Evolutionary conservation across 1,139 yeast species (phyloP).

Genomic region (Cylindricascospora bacillispora): DNA sequence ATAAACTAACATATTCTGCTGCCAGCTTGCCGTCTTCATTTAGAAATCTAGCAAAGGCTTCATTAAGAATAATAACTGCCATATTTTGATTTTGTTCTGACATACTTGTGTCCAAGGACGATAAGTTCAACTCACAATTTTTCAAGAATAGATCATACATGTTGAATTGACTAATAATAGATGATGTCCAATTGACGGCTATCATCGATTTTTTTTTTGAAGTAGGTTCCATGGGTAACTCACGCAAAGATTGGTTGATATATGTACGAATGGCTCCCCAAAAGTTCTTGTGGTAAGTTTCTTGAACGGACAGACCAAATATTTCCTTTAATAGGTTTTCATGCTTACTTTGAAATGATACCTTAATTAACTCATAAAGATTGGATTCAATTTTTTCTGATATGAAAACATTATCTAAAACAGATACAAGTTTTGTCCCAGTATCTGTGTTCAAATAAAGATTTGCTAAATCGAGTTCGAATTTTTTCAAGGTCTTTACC

Average conservation of each 20-base stretch:
- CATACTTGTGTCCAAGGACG: slow-evolving; percentile 1
- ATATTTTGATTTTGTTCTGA: slow-evolving; percentile 25
- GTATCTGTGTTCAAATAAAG: slow-evolving; percentile 16
- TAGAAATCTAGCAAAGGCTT: slow-evolving; percentile 50
- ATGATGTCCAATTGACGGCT: slow-evolving; percentile 62
- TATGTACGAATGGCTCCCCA: slow-evolving; percentile 34
- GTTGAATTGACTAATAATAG: slow-evolving; percentile 41
- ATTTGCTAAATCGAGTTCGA: slow-evolving; percentile 38
- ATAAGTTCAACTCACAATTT: not conserved
- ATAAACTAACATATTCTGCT: slow-evolving; percentile 63
- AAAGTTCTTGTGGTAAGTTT: slow-evolving; percentile 10
- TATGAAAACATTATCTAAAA: slow-evolving; percentile 16
- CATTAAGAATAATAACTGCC: slow-evolving; percentile 44
- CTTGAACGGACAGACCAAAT: slow-evolving; percentile 11
- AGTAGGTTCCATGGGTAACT: slow-evolving; percentile 8
- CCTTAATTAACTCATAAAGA: slow-evolving; percentile 7
- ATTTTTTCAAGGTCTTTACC: slow-evolving; percentile 36
- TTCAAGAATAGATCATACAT: slow-evolving; percentile 36
- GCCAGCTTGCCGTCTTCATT: slow-evolving; percentile 41
- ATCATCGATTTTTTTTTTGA: slow-evolving; percentile 28
- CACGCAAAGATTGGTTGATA: slow-evolving; percentile 31
- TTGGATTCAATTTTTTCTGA: slow-evolving; percentile 11
- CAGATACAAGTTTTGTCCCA: slow-evolving; percentile 10
- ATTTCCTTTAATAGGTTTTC: slow-evolving; percentile 9
- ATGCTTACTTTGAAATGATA: slow-evolving; percentile 7